phyloP scores from a whole-genome alignment of 192 early-diverging fungal species.

The Coemansia sp. region DNA sequence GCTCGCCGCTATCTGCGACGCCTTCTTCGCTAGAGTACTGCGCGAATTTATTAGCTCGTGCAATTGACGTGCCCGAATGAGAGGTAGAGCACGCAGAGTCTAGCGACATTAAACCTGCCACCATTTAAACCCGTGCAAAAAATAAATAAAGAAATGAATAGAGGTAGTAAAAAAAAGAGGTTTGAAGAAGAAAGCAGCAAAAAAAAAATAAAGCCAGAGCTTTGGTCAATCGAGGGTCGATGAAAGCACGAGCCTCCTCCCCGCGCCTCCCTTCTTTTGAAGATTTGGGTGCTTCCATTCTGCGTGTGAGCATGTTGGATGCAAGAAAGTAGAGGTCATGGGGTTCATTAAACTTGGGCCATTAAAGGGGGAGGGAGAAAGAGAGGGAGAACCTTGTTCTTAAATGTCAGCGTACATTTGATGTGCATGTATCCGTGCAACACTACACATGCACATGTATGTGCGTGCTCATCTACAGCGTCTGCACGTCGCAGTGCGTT shows the following conservation, averaged over 20 bases:
- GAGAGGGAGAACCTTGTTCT: background rate
- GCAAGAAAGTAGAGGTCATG: no score
- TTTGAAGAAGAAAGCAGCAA: background rate
- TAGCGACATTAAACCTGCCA: background rate
- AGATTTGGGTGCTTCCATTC: no score
- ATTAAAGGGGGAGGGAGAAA: background rate
- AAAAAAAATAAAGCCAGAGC: background rate
- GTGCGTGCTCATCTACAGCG: background rate
- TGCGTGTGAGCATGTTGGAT: background rate
- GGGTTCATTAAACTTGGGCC: no score
- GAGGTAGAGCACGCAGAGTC: constrained; percentile 8
- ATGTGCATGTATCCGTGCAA: background rate
- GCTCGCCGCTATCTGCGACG: constrained; percentile 38
- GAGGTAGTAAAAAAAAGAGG: background rate
- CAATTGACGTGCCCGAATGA: background rate
- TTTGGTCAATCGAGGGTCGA: background rate
- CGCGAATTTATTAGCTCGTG: constrained; percentile 1
- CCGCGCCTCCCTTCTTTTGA: background rate
- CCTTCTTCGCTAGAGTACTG: constrained; percentile 8
- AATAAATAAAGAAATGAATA: background rate
- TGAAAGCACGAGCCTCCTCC: background rate
- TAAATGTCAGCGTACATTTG: background rate
- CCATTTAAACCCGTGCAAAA: background rate
- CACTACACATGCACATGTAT: background rate
- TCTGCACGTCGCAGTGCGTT: constrained; percentile 22